Conservation (phyloP, 1,139 yeast species). For the Scheffersomyces illinoinensis region DNA sequence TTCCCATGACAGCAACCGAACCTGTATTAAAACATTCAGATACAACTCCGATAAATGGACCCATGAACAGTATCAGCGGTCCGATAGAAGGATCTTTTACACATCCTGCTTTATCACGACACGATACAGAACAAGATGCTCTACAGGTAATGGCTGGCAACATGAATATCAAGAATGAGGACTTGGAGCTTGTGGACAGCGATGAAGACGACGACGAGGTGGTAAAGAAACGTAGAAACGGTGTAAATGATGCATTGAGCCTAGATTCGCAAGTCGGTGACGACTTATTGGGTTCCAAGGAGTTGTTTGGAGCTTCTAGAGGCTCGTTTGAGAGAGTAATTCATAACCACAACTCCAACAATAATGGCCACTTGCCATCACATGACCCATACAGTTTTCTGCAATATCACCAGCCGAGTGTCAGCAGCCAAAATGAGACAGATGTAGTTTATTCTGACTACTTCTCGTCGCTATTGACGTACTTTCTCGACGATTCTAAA, state of each 20-base stretch:
- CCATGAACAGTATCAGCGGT: constrained; percentile 31
- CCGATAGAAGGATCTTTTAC: constrained; percentile 23
- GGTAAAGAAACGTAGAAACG: constrained; percentile 15
- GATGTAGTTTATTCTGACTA: constrained; percentile 35
- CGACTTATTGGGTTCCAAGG: constrained; percentile 42
- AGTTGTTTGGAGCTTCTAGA: constrained; percentile 46
- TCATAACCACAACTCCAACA: constrained; percentile 6
- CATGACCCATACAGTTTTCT: constrained; percentile 21
- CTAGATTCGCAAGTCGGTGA: constrained; percentile 25
- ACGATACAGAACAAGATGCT: constrained; percentile 47
- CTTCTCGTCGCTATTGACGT: constrained; percentile 36
- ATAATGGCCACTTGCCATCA: not conserved
- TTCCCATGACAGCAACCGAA: constrained; percentile 23
- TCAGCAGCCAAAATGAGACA: constrained; percentile 14
- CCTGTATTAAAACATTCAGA: constrained; percentile 32
- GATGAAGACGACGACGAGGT: constrained; percentile 32
- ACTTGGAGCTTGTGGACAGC: constrained; percentile 37
- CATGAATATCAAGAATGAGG: constrained; percentile 39
- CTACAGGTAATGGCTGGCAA: constrained; percentile 35
- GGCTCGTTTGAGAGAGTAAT: constrained; percentile 40
- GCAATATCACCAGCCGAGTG: constrained; percentile 21
- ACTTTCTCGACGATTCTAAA: constrained; percentile 37
- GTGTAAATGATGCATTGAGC: constrained; percentile 11
- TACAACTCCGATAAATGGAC: constrained; percentile 37
- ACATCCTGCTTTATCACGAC: constrained; percentile 32